These are phyloP conservation scores for Hypoxylon fuscum DNA, from an alignment of 495 filamentous ascomycete species.

Conservation along the genomic window DNA sequence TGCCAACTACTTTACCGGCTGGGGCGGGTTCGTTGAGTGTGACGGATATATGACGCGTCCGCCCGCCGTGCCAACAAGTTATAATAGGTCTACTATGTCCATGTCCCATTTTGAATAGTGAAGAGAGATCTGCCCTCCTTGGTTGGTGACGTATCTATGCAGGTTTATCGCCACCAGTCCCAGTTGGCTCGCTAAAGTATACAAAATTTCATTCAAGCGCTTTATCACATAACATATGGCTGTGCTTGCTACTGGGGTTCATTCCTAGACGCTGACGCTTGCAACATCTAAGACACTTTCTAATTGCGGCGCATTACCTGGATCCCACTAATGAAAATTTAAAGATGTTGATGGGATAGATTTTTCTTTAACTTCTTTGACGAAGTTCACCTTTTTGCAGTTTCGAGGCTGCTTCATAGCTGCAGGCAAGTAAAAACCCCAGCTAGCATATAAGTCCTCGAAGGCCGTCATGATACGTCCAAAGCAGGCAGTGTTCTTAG, in stretches of 20 bases:
- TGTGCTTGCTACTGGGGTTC: too few species aligned
- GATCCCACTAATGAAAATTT: neutral
- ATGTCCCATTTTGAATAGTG: too few species aligned
- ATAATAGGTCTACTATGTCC: neutral
- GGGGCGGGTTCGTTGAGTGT: neutral
- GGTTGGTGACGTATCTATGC: too few species aligned
- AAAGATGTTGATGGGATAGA: neutral
- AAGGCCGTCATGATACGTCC: conserved; percentile 13
- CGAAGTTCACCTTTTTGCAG: neutral
- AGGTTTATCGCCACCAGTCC: too few species aligned
- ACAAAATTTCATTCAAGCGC: neutral
- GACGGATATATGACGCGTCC: conserved; percentile 2
- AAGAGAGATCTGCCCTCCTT: too few species aligned
- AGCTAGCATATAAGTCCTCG: neutral
- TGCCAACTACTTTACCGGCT: neutral
- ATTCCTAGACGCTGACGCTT: neutral
- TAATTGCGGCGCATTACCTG: neutral
- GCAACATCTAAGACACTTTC: neutral
- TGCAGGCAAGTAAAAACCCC: neutral
- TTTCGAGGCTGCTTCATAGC: neutral
- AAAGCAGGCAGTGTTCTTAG: conserved; percentile 11
- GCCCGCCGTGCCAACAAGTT: neutral
- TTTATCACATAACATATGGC: neutral
- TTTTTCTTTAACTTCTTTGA: neutral
- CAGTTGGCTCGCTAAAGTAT: too few species aligned